These are phyloP conservation scores for Parasarocladium wereldwijsianum DNA, from an alignment of 2,329 filamentous ascomycete species.

Conservation along the genomic window DNA sequence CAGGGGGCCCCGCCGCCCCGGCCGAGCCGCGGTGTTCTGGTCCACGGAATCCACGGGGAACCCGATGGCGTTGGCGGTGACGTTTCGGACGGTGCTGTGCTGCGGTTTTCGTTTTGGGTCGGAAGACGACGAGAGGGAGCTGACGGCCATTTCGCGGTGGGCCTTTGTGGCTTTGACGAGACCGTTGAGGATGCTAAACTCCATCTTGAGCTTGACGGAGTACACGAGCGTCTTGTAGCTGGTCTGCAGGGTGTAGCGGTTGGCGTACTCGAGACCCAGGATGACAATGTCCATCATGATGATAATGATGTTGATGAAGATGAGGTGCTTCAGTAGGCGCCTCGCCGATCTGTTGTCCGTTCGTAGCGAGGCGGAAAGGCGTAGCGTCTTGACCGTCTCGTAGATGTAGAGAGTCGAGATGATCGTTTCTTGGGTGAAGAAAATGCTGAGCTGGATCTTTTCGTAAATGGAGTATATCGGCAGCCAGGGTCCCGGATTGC, in stretches of 20 bases:
- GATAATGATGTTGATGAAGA: constrained; percentile 23
- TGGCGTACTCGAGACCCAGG: constrained; percentile 13
- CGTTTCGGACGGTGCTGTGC: too few species aligned
- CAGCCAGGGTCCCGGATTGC: constrained; percentile 8
- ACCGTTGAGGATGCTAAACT: constrained; percentile 16
- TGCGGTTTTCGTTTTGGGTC: too few species aligned
- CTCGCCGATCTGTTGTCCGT: background rate
- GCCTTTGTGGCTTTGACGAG: constrained; percentile 11
- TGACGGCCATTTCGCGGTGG: background rate
- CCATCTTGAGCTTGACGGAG: constrained; percentile 16
- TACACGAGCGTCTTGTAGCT: constrained; percentile 15
- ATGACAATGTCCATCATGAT: constrained; percentile 22
- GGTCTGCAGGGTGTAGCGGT: constrained; percentile 13
- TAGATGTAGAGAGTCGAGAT: constrained; percentile 38
- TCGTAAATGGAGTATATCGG: constrained; percentile 30
- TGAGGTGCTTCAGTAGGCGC: constrained; percentile 15
- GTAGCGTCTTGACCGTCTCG: constrained; percentile 24
- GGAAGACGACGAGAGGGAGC: background rate
- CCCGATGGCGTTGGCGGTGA: constrained; percentile 3
- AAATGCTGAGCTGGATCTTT: constrained; percentile 39
- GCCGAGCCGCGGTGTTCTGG: background rate
- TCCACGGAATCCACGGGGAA: constrained; percentile 1
- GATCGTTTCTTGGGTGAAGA: constrained; percentile 39
- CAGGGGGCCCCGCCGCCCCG: background rate
- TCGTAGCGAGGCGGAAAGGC: background rate